Evolutionary conservation across 164 flowering plant species (phyloP), one percentile per base, ranked within the genome.

Genomic region (Chimonanthus salicifolius): DNA sequence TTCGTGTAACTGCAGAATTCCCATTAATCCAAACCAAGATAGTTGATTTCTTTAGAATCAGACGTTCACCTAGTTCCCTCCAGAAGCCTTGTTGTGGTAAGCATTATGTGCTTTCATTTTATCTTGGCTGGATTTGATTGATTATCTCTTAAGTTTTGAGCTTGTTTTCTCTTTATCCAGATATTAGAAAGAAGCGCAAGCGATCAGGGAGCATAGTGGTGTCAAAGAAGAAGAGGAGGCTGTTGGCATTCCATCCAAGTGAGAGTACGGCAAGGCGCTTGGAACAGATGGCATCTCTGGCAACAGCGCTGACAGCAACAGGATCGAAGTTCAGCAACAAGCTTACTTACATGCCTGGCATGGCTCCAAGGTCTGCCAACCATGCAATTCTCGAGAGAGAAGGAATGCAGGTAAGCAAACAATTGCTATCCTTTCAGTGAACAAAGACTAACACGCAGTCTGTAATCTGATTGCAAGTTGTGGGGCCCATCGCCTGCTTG

Each of bases 21-120:
- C 94, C 98, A 67, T 77, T 91, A 2, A 83, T 88, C 15, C 99
- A 95, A 71, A 95, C 99, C 11, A 95, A 91, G 76, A 93, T 95
- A 48, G 78, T 91, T 8, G 96, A 95, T 80, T 95, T 95, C 80
- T 95, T 95, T 73, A 87, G 91, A 62, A 92, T 95, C 69, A 87
- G 86, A 68, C 79, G 89, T 74, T 68, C 86, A 15, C 60, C 85
- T 0, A 78, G 72, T 3, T 75, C 79, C 13, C 50, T 71, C 2
- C 75, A 74, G 58, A 81, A 81, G 62, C 73, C 72, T 1, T 72
- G 13, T 58, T 78, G 62, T 72, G 97, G 97, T 91, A 81, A 64
- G 16, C 16, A 16, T 21, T 45, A 1, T 58, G n/a, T 49, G 6
- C 9, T 71, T 45, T 45, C 11, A 21, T 47, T 71, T 64, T 54